Conservation (phyloP, 305 asterid genomes). For the Fraxinus greggii region DNA sequence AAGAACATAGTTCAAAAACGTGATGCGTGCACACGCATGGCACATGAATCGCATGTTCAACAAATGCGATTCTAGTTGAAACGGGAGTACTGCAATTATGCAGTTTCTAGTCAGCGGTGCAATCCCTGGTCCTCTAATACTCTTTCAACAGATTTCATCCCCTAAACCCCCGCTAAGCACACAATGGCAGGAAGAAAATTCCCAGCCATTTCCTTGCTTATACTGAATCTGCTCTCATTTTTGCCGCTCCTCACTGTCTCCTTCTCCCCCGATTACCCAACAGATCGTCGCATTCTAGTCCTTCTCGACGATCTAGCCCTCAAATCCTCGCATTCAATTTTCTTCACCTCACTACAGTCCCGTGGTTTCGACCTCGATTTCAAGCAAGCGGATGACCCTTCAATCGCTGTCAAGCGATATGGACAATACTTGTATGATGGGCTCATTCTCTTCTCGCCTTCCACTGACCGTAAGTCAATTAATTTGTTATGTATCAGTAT, state of each 20-base stretch:
- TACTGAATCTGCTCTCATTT: slow-evolving; percentile 32
- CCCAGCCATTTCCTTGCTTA: slow-evolving; percentile 15
- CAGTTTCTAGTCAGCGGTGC: no score
- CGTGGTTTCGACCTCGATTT: slow-evolving; percentile 64
- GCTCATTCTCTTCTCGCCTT: slow-evolving; percentile 52
- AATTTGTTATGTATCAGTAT: not conserved
- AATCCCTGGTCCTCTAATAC: not conserved
- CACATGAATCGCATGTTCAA: no score
- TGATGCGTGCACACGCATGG: no score
- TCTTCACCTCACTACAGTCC: slow-evolving; percentile 46
- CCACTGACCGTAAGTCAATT: slow-evolving; percentile 44
- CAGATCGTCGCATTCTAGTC: slow-evolving; percentile 53
- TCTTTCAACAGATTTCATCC: not conserved
- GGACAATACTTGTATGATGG: slow-evolving; percentile 57
- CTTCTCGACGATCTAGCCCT: slow-evolving; percentile 59
- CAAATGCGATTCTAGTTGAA: no score
- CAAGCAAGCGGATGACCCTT: slow-evolving; percentile 64
- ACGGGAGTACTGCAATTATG: no score
- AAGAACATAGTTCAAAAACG: no score
- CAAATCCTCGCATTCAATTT: slow-evolving; percentile 68
- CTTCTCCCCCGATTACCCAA: slow-evolving; percentile 47
- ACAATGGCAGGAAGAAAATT: slow-evolving; percentile 29
- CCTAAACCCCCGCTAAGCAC: slow-evolving; percentile 19
- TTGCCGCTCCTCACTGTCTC: slow-evolving; percentile 36
- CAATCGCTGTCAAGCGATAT: slow-evolving; percentile 51